Evolutionary conservation across 1,139 yeast genomes (phyloP), one percentile per base, ranked within the genome.

Genomic region (Debaryomycetaceae sp.): DNA sequence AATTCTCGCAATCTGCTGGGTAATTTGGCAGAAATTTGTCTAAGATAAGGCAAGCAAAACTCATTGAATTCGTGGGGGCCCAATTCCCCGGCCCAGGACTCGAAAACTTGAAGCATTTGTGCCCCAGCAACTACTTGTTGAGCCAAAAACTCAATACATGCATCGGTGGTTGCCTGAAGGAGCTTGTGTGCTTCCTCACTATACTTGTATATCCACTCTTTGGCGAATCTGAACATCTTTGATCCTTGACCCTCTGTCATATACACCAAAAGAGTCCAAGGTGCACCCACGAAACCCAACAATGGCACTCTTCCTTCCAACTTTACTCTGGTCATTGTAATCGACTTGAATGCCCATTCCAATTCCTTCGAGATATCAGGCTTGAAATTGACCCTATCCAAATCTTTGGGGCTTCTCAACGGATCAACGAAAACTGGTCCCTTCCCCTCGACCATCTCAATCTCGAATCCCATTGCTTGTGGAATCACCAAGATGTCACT

Each of bases 181-280:
- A 93, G 71, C 53, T 72, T 66, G 57, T 88, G 90, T 4, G 95
- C 70, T 45, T 81, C 85, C 48, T 82, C 79, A 27, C 95, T 88
- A 62, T 83, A 82, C 58, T 78, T 80, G 71, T 85, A 91, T 49
- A 93, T 76, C 97, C 98, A 91, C 62, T 88, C 87, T 65, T 93
- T 90, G 47, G 90, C 97, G 60, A 77, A 89, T 60, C 97, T 78
- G 71, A 87, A 93, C 76, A 91, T 76, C 63, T 88, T 87, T 8
- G 97, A 85, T 13, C 97, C 97, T 56, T 96, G 97, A 41, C 99
- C 99, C 68, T 93, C 99, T 48, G 93, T 84, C 97, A 93, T 95
- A 67, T 95, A 93, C 37, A 91, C 97, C 70, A 93, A 76, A 51
- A 93, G 70, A 8, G 99, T 93, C 97, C 97, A 93, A 47, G 99